A percentile compares a stretch with the other conserved stretches of the same genome.
These are phyloP conservation scores for Polysphondylium violaceum DNA, from an alignment of 78 protist species.

Conservation along the genomic window DNA sequence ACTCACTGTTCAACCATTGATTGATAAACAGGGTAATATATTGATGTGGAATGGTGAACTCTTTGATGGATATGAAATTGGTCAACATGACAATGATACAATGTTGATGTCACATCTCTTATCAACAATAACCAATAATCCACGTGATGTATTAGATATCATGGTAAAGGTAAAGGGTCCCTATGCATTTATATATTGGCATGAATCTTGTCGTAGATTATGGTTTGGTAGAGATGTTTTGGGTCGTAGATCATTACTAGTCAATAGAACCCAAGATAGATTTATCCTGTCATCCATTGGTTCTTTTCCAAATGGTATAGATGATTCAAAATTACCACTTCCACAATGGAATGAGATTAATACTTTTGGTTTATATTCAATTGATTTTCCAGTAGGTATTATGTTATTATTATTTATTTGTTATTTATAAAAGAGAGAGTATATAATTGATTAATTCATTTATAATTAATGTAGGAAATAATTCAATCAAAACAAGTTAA, in stretches of 20 bases:
- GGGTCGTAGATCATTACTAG: conserved; percentile 59
- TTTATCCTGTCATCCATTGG: conserved; percentile 64
- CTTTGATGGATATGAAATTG: conserved; percentile 77
- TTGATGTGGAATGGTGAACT: conserved; percentile 78
- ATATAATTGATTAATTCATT: too few species aligned
- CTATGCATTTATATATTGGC: conserved; percentile 68
- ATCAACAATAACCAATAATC: neutral
- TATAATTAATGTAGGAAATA: too few species aligned
- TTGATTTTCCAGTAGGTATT: conserved; percentile 60
- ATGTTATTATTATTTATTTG: too few species aligned
- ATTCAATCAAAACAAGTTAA: neutral
- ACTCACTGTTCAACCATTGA: conserved; percentile 46
- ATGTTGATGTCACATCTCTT: neutral
- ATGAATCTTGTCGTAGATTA: conserved; percentile 1
- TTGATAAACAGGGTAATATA: conserved; percentile 9
- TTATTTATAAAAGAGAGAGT: too few species aligned
- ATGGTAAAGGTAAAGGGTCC: conserved; percentile 55
- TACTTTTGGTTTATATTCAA: conserved; percentile 69
- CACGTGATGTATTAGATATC: neutral
- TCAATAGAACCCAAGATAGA: conserved; percentile 10
- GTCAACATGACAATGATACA: conserved; percentile 60
- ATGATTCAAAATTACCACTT: conserved; percentile 7
- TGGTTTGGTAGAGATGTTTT: conserved; percentile 80
- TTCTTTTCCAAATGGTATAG: conserved; percentile 50
- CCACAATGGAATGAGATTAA: conserved; percentile 67